Percentiles rank a stretch among this genome's conserved stretches.
phyloP scores from a whole-genome alignment of 2,329 filamentous ascomycete species.

The Trichophyton rubrum region DNA sequence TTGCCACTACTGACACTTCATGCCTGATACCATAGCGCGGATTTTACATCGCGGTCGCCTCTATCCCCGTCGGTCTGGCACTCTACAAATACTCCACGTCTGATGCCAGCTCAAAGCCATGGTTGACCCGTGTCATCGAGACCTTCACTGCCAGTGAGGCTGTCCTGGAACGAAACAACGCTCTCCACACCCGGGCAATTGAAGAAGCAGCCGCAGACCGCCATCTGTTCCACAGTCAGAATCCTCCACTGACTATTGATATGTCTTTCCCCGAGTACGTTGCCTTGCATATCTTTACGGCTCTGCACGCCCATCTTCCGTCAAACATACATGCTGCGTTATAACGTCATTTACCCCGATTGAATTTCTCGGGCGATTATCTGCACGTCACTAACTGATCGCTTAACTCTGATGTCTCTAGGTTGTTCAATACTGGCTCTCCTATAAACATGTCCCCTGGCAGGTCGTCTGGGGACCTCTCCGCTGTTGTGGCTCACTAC shows the following conservation, averaged over 20 bases:
- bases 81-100: conserved; percentile 32
- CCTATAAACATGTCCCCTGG: conserved; percentile 54
- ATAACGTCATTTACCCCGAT: conserved; percentile 3
- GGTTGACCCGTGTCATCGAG: conserved; percentile 39
- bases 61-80: conserved; percentile 30
- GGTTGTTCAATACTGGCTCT: conserved; percentile 50
- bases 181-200: conserved; percentile 47
- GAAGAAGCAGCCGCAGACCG: conserved; percentile 52
- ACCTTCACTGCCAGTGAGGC: conserved; percentile 44
- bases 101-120: conserved; percentile 28
- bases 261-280: conserved; percentile 55
- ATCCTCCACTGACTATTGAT: conserved; percentile 35
- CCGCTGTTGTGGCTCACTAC: conserved; percentile 50
- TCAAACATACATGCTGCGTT: neutral
- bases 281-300: conserved; percentile 3
- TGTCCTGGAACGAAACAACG: conserved; percentile 44
- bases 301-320: neutral
- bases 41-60: conserved; percentile 36
- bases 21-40: conserved; percentile 25
- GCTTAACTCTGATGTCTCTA: conserved; percentile 20
- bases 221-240: conserved; percentile 44
- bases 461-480: conserved; percentile 44
- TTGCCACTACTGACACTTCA: conserved; percentile 8
- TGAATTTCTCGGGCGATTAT: conserved; percentile 5
- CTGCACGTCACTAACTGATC: conserved; percentile 1